A percentile compares a stretch with the other conserved stretches of the same genome.
Evolutionary conservation across 352 stramenopile genomes (phyloP).

Genomic region (Albugo laibachii): DNA sequence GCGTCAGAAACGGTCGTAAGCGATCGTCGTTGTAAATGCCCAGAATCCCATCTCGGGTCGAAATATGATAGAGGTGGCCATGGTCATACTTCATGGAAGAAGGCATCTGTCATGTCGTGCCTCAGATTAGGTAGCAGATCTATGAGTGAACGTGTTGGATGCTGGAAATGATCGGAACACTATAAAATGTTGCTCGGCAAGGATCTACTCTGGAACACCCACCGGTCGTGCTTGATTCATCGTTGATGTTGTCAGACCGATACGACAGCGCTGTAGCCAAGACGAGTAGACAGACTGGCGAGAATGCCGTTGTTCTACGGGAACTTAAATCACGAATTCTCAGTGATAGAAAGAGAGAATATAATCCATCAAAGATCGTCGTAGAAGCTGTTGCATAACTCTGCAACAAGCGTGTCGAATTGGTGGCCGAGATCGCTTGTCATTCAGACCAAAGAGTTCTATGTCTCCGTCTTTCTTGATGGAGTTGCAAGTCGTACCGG

Average conservation of each 20-base stretch:
- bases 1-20: too few relatives aligned
- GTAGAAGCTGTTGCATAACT: conserved; percentile 78
- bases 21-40: too few relatives aligned
- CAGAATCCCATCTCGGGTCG: too few relatives aligned
- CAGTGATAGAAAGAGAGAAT: not conserved
- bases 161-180: too few relatives aligned
- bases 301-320: conserved; percentile 28
- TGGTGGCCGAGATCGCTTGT: conserved; percentile 67
- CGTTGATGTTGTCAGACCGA: conserved; percentile 7
- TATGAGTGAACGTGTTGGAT: too few relatives aligned
- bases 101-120: too few relatives aligned
- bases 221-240: too few relatives aligned
- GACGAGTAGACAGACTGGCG: conserved; percentile 42
- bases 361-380: conserved; percentile 55
- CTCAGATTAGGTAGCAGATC: too few relatives aligned
- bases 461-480: conserved; percentile 37
- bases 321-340: conserved; percentile 1
- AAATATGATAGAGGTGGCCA: too few relatives aligned
- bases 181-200: too few relatives aligned
- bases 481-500: conserved; percentile 11
- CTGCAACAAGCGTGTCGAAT: conserved; percentile 71
- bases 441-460: conserved; percentile 57
- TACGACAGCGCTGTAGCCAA: conserved; percentile 65
- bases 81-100: too few relatives aligned
- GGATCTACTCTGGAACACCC: too few relatives aligned